Conservation (phyloP, 1,284 basidiomycete species). For the Ganoderma multipileum region DNA sequence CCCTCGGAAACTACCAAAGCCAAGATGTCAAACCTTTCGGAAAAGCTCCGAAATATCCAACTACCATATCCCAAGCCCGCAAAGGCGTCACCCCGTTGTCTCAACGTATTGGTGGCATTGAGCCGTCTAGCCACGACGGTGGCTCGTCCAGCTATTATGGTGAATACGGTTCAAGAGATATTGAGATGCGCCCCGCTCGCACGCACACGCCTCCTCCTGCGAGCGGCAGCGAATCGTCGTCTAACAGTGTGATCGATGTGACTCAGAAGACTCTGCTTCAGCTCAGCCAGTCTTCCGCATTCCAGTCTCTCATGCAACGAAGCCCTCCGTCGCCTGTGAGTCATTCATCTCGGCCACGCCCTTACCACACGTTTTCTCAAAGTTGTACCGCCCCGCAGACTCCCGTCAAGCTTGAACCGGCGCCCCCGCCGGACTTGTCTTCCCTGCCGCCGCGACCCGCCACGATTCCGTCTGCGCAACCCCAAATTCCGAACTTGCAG, state of each 20-base stretch:
- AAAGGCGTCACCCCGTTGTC: constrained; percentile 23
- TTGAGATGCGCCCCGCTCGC: constrained; percentile 18
- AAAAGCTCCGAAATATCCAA: constrained; percentile 29
- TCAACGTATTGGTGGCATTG: constrained; percentile 23
- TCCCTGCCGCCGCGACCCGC: constrained; percentile 17
- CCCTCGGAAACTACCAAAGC: constrained; percentile 7
- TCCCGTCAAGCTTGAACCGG: constrained; percentile 21
- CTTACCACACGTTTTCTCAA: background rate
- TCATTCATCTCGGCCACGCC: background rate
- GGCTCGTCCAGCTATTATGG: constrained; percentile 17
- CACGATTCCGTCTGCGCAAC: constrained; percentile 15
- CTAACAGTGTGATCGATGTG: constrained; percentile 21
- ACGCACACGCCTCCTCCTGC: constrained; percentile 18
- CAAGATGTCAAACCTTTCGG: constrained; percentile 23
- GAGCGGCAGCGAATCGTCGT: constrained; percentile 18
- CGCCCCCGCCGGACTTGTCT: constrained; percentile 19
- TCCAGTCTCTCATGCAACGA: constrained; percentile 27
- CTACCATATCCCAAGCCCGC: constrained; percentile 25
- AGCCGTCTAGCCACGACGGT: constrained; percentile 3
- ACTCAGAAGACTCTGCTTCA: constrained; percentile 30
- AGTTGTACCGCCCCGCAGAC: background rate
- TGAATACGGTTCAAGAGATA: constrained; percentile 17
- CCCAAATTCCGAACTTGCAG: constrained; percentile 25
- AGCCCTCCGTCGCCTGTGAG: constrained; percentile 10
- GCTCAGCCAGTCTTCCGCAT: constrained; percentile 30